These are phyloP conservation scores for Hermanozyma aechmeae DNA, from an alignment of 805 yeast genomes.

Conservation along the genomic window DNA sequence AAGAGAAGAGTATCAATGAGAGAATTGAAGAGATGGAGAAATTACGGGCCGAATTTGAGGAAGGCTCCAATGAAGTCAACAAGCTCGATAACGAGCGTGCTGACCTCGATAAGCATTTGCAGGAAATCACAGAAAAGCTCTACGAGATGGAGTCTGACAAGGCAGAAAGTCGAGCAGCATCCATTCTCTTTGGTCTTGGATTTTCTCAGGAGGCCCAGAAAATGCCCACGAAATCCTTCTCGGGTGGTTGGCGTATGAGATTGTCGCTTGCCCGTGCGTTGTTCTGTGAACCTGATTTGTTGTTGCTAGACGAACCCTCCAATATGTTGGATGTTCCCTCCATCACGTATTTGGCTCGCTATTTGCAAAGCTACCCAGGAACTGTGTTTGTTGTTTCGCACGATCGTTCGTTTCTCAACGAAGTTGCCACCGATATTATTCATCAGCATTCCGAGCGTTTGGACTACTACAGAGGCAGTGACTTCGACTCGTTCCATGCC, in stretches of 20 bases:
- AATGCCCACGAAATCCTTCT: constrained; percentile 78
- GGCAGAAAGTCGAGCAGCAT: constrained; percentile 95
- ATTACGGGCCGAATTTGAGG: constrained; percentile 58
- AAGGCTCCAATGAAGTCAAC: constrained; percentile 62
- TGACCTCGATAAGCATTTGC: constrained; percentile 71
- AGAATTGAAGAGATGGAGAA: constrained; percentile 68
- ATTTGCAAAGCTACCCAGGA: constrained; percentile 81
- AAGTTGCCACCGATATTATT: constrained; percentile 96
- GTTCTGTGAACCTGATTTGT: constrained; percentile 92
- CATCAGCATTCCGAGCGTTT: constrained; percentile 96
- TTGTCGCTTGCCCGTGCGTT: constrained; percentile 95
- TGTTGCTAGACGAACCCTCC: constrained; percentile 95
- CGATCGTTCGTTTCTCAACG: constrained; percentile 94
- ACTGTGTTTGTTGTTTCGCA: constrained; percentile 95
- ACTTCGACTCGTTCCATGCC: constrained; percentile 86
- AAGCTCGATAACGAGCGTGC: constrained; percentile 84
- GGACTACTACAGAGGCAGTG: constrained; percentile 90
- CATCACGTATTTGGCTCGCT: constrained; percentile 84
- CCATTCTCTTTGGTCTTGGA: constrained; percentile 87
- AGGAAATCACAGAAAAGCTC: constrained; percentile 73
- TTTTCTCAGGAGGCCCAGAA: constrained; percentile 82
- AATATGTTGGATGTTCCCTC: constrained; percentile 99
- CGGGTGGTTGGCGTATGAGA: constrained; percentile 99
- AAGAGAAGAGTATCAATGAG: constrained; percentile 65
- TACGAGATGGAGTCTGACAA: constrained; percentile 94